These are phyloP conservation scores for Colletotrichum karsti DNA, from an alignment of 2,329 filamentous ascomycete genomes.

Conservation along the genomic window DNA sequence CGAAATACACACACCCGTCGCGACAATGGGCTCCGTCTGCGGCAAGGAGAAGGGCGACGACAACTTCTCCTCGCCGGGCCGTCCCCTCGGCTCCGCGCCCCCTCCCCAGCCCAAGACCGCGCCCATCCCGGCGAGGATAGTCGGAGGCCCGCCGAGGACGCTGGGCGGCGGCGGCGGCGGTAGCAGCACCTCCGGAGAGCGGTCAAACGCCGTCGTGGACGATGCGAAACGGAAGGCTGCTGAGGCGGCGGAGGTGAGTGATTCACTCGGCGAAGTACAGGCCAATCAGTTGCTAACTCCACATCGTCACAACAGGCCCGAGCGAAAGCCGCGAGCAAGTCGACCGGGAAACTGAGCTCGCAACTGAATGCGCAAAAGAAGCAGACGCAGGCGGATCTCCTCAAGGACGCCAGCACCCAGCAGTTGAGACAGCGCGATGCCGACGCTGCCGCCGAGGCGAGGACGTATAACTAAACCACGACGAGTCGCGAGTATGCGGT, in stretches of 20 bases:
- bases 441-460: conserved; percentile 60
- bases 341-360: conserved; percentile 73
- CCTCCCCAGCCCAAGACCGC: conserved; percentile 57
- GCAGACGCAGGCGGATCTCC: conserved; percentile 72
- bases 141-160: conserved; percentile 68
- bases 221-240: conserved; percentile 80
- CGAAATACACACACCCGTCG: not conserved
- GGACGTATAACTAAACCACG: conserved; percentile 38
- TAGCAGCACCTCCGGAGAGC: conserved; percentile 34
- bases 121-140: conserved; percentile 59
- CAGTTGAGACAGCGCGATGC: conserved; percentile 74
- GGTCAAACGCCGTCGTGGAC: conserved; percentile 41
- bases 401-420: conserved; percentile 73
- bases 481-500: not conserved
- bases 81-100: conserved; percentile 70
- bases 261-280: not conserved
- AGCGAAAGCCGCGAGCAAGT: conserved; percentile 65
- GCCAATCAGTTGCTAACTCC: not conserved
- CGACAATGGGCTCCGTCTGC: conserved; percentile 85
- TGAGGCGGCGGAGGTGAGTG: conserved; percentile 82
- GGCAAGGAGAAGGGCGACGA: conserved; percentile 79
- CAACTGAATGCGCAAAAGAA: conserved; percentile 81
- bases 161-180: conserved; percentile 65
- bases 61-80: conserved; percentile 77
- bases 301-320: conserved; percentile 62